Base-by-base conservation (phyloP, 768 basidiomycete species). In the Hygrophorus russula region DNA sequence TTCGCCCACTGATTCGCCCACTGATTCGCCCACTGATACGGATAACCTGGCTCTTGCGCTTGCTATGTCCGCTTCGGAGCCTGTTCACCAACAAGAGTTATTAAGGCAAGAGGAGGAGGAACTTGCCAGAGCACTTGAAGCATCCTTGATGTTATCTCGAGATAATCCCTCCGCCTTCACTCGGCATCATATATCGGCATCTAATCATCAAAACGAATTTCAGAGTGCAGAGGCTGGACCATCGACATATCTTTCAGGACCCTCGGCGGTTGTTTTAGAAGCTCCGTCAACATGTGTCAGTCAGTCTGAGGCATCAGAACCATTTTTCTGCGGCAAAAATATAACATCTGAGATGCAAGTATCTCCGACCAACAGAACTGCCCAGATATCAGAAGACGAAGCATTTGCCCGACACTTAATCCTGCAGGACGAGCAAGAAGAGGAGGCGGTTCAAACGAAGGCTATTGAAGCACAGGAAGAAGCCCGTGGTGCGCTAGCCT, bases 31-130 rank as follows among this genome's bases (percentile, higher is more conserved):
- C 14, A 35, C 29, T 27, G 45, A 46, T 10, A 30, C 10, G 5
- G 39, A 40, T 20, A 18, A 35, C 24, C 15, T 46, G 19, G 45
- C 45, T 9, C 28, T 27, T 12, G 72, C 66, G 9, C 51, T 71
- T 12, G 73, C 69, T 12, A 50, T 78, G 39, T 72, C 76, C 1
- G 63, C 71, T 44, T 71, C 71, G 13, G 73, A 74, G 37, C 62
- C 66, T 6, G 46, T 46, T 12, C 52, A 61, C 30, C 56, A 59
- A 39, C 52, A 62, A 49, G 54, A 54, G 19, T 42, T 70, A 13
- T 52, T 48, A 5, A 56, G 48, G 43, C 68, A 70, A 49, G 82
- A 87, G 54, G 80, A 84, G 45, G 76, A 77, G 24, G 79, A 85
- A 34, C 62, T 87, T 11, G 74, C 73, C 15, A 67, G 67, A 48